These are phyloP conservation scores for Dendrobium catenatum DNA, from an alignment of 106 monocot genomes.

Conservation along the genomic window DNA sequence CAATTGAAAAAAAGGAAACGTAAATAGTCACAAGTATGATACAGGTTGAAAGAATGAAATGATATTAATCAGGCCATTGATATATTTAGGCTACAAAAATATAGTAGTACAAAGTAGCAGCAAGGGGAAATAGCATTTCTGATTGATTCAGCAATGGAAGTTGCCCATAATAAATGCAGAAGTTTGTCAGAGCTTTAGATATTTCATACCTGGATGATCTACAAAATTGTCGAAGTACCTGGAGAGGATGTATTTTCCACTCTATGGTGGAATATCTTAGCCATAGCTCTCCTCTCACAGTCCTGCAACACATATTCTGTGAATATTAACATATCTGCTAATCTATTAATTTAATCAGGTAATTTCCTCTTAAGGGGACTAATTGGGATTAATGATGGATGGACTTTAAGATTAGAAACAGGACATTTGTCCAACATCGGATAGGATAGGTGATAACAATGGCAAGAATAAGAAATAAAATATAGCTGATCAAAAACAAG, in stretches of 20 bases:
- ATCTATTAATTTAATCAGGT: not conserved
- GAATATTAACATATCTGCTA: not conserved
- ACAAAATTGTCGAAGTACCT: not conserved
- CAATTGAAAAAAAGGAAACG: too few relatives aligned
- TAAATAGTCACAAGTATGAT: too few relatives aligned
- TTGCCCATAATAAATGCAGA: not conserved
- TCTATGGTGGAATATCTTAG: conserved; percentile 76
- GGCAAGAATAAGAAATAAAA: too few relatives aligned
- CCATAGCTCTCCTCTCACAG: conserved; percentile 72
- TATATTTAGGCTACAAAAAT: too few relatives aligned
- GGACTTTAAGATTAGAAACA: too few relatives aligned
- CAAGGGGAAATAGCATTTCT: not conserved
- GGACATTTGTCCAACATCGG: too few relatives aligned
- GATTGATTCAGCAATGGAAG: not conserved
- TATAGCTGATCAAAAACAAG: not conserved
- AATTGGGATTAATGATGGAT: too few relatives aligned
- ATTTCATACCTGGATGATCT: conserved; percentile 1
- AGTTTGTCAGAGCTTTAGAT: not conserved
- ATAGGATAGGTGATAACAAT: too few relatives aligned
- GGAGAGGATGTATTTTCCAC: conserved; percentile 29
- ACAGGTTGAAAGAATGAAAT: too few relatives aligned
- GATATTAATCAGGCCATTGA: too few relatives aligned
- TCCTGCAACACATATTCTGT: conserved; percentile 36
- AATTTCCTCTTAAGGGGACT: not conserved
- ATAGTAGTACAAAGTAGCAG: too few relatives aligned